A percentile compares a stretch with the other conserved stretches of the same genome.
Conservation (phyloP, 768 basidiomycete genomes). For the Pholiota microspora region DNA sequence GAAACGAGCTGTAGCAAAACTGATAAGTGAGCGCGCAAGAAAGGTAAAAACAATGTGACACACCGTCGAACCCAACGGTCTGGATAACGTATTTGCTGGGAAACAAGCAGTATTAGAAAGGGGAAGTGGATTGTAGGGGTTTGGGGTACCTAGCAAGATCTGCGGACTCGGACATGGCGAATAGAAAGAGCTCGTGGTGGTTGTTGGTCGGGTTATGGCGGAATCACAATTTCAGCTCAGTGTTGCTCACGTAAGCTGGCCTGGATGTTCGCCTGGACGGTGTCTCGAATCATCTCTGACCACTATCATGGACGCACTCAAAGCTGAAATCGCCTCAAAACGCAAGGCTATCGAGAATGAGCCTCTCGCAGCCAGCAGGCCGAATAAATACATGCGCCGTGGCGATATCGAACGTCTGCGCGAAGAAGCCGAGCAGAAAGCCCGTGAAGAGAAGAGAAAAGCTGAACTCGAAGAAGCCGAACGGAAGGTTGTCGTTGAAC, state of each 20-base stretch:
- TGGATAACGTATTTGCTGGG: constrained; percentile 83
- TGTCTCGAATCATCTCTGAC: constrained; percentile 10
- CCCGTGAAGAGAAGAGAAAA: constrained; percentile 30
- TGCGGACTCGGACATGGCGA: constrained; percentile 58
- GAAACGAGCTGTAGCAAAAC: constrained; percentile 65
- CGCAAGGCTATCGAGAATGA: constrained; percentile 68
- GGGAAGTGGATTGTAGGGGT: not conserved
- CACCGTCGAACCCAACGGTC: constrained; percentile 94
- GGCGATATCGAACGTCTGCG: constrained; percentile 83
- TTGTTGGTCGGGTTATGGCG: constrained; percentile 39
- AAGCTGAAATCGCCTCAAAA: constrained; percentile 85
- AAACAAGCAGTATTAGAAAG: constrained; percentile 5
- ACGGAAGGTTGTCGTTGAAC: constrained; percentile 28
- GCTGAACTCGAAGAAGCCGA: constrained; percentile 29
- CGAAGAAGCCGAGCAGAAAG: constrained; percentile 44
- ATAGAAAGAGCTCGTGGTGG: constrained; percentile 20
- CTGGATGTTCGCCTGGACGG: constrained; percentile 17
- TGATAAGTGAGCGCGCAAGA: not conserved
- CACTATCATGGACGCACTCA: constrained; percentile 79
- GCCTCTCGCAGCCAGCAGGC: constrained; percentile 35
- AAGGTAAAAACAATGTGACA: constrained; percentile 18
- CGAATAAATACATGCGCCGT: constrained; percentile 86
- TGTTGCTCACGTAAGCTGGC: constrained; percentile 34
- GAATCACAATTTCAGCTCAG: constrained; percentile 25
- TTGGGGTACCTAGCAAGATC: constrained; percentile 51